Conservation (phyloP, 2,329 filamentous ascomycete species). For the Zymoseptoria ardabiliae region DNA sequence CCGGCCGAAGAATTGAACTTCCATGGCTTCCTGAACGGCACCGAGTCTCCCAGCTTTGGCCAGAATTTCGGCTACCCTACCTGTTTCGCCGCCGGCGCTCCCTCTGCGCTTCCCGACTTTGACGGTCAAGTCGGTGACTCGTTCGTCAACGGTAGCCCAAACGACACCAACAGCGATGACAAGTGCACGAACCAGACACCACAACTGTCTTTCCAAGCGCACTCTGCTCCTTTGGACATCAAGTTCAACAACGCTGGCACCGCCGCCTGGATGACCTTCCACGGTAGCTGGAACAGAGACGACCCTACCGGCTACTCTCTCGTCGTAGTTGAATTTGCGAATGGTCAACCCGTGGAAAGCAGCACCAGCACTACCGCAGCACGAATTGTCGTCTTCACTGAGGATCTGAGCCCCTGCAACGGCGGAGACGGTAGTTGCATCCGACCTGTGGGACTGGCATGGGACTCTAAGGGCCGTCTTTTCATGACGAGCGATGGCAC, state of each 20-base stretch:
- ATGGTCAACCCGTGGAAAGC: conserved; percentile 39
- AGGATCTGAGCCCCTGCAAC: conserved; percentile 48
- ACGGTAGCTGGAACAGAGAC: conserved; percentile 57
- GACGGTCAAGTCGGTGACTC: conserved; percentile 31
- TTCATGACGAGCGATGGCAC: conserved; percentile 58
- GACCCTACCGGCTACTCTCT: conserved; percentile 46
- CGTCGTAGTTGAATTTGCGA: conserved; percentile 39
- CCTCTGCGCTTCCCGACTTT: conserved; percentile 42
- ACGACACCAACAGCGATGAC: conserved; percentile 40
- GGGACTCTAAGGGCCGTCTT: conserved; percentile 45
- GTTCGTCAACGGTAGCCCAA: conserved; percentile 44
- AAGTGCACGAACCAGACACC: conserved; percentile 8
- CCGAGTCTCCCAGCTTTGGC: conserved; percentile 35
- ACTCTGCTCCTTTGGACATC: conserved; percentile 65
- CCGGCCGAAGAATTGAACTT: conserved; percentile 70
- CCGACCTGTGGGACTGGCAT: conserved; percentile 54
- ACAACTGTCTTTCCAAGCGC: conserved; percentile 52
- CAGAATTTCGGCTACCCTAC: conserved; percentile 63
- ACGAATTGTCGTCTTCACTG: conserved; percentile 46
- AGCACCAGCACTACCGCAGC: conserved; percentile 41
- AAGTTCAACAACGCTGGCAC: conserved; percentile 55
- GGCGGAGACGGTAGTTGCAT: conserved; percentile 44
- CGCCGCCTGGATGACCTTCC: conserved; percentile 60
- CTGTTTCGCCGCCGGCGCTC: conserved; percentile 61
- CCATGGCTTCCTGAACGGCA: conserved; percentile 54